A percentile compares a stretch with the other conserved stretches of the same genome.
Evolutionary conservation across 1,284 basidiomycete species (phyloP).

Genomic region (Sporisorium scitamineum): DNA sequence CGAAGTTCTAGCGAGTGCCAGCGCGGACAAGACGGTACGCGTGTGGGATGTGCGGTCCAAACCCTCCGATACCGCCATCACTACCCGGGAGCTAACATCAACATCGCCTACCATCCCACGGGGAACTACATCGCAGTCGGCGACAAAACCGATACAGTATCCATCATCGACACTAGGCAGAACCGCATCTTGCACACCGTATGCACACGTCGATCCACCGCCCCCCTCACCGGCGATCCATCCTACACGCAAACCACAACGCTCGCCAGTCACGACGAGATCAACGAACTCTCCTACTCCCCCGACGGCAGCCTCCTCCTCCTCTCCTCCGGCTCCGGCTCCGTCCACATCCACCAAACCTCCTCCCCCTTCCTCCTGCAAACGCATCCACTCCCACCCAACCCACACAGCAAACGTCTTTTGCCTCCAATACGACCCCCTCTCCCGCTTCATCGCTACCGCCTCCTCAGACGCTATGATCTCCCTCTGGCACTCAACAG

Average conservation of each 20-base stretch:
- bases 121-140: constrained; percentile 60
- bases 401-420: constrained; percentile 62
- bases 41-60: constrained; percentile 59
- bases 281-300: constrained; percentile 63
- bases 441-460: constrained; percentile 54
- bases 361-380: constrained; percentile 1
- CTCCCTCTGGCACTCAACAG: constrained; percentile 44
- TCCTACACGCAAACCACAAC: constrained; percentile 6
- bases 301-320: constrained; percentile 57
- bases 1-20: constrained; percentile 57
- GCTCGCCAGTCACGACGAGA: constrained; percentile 40
- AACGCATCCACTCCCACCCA: constrained; percentile 31
- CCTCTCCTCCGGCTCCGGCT: constrained; percentile 57
- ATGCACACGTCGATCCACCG: constrained; percentile 15
- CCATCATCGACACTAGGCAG: constrained; percentile 47
- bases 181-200: constrained; percentile 45
- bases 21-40: constrained; percentile 58
- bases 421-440: constrained; percentile 57
- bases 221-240: background rate
- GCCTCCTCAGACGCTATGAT: constrained; percentile 57
- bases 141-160: constrained; percentile 62
- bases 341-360: constrained; percentile 37
- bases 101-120: constrained; percentile 57
- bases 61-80: constrained; percentile 6
- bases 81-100: constrained; percentile 61